Base-by-base conservation (phyloP, 345 rosid species). In the Dipteronia sinensis region DNA sequence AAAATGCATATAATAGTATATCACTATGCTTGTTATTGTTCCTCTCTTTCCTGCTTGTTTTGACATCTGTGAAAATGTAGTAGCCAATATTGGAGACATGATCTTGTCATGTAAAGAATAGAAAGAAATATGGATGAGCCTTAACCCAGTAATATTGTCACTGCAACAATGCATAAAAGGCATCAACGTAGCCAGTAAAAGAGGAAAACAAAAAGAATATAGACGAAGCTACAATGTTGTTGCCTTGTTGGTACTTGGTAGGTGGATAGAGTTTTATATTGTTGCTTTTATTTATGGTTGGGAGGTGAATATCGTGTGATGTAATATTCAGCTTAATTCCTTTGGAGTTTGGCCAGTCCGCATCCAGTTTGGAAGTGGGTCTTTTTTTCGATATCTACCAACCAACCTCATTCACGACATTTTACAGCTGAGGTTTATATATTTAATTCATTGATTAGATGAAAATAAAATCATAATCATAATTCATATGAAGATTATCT, bases 291-390 rank as follows among this genome's bases (percentile, higher is more conserved):
- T 44, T 12, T 47, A 70, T 55, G 46, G 74, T 49, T 49, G 73
- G 25, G 73, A 0, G 46, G 49, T 7, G 10, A 34, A 13, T 16
- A 34, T 58, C 34, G 23, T 59, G 3, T 59, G 65, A 55, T 71
- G 46, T 73, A 38, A 59, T 20, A 59, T 71, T 19, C 8, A 29
- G 65, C 27, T 55, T n/a, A n/a, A n/a, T n/a, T n/a, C n/a, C n/a
- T n/a, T n/a, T n/a, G n/a, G n/a, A n/a, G n/a, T n/a, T n/a, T 8
- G 73, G 59, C 25, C n/a, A 53, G 74, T 71, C 64, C 19, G 46
- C 74, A 15, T 55, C 7, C 62, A 19, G 47, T 8, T 15, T 71
- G 44, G 63, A 23, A 1, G n/a, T 51, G 47, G 17, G 25, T 3
- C n/a, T 34, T 27, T 25, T 25, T 70, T 49, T 31, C 9, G 64